phyloP scores from a whole-genome alignment of 257 asterid species.

The Nicotiana attenuata region DNA sequence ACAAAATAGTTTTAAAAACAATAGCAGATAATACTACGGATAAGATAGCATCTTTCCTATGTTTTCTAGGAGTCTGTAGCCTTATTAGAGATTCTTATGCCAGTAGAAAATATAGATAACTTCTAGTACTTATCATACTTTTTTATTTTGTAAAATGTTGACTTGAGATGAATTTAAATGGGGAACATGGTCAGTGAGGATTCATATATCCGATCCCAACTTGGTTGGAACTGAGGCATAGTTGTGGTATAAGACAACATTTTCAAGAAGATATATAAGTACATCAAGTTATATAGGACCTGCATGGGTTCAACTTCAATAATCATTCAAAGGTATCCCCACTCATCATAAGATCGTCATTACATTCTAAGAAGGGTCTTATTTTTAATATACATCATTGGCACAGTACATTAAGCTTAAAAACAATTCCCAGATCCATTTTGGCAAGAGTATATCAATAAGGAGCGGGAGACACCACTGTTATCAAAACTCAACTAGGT shows the following conservation, averaged over 20 bases:
- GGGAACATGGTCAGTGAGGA: too few species aligned
- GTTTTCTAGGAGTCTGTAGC: too few species aligned
- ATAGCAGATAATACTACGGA: too few species aligned
- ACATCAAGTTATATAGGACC: neutral
- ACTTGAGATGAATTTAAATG: too few species aligned
- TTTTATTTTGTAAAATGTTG: too few species aligned
- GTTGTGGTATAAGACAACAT: neutral
- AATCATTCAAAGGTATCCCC: neutral
- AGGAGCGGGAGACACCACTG: neutral
- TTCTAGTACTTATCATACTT: too few species aligned
- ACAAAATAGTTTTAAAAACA: neutral
- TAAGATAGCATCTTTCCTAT: too few species aligned
- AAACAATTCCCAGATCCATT: neutral
- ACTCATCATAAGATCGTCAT: neutral
- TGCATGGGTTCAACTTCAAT: neutral
- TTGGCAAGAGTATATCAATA: neutral
- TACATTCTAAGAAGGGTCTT: neutral
- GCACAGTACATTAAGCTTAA: neutral
- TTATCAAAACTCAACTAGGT: neutral
- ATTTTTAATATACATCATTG: neutral
- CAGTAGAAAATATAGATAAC: too few species aligned
- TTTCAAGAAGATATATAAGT: neutral
- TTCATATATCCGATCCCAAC: too few species aligned
- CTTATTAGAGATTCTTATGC: too few species aligned
- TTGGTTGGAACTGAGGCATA: too few species aligned